A percentile compares a stretch with the other conserved stretches of the same genome.
Conservation (phyloP, 2,329 filamentous ascomycete genomes). For the Cordyceps fumosorosea region DNA sequence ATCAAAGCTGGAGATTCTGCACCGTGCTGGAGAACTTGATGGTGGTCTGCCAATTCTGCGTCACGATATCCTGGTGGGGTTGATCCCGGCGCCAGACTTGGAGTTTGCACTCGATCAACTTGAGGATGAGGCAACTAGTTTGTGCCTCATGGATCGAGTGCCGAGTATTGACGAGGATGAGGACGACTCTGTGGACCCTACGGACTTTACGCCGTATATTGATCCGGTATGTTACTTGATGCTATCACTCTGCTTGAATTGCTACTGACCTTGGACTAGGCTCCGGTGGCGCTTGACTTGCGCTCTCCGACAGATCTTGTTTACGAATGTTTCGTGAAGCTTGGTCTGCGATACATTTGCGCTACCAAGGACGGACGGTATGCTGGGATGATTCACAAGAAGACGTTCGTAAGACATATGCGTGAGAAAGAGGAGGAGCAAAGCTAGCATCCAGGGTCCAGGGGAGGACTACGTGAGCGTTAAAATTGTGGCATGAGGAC, state of each 20-base stretch:
- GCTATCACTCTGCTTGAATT: neutral
- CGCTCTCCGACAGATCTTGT: constrained; percentile 89
- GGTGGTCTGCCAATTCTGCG: constrained; percentile 84
- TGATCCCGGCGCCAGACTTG: constrained; percentile 90
- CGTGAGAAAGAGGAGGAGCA: constrained; percentile 65
- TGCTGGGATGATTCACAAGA: constrained; percentile 93
- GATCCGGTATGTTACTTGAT: constrained; percentile 59
- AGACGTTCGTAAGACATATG: constrained; percentile 91
- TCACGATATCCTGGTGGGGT: constrained; percentile 70
- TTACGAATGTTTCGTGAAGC: constrained; percentile 92
- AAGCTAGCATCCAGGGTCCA: constrained; percentile 6
- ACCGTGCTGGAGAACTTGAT: constrained; percentile 82
- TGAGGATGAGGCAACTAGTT: constrained; percentile 61
- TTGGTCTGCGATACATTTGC: constrained; percentile 88
- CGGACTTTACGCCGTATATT: constrained; percentile 85
- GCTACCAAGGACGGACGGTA: constrained; percentile 79
- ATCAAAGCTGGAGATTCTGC: constrained; percentile 71
- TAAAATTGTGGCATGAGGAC: neutral
- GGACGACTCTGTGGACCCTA: constrained; percentile 56
- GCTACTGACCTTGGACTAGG: constrained; percentile 35
- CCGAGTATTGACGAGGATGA: constrained; percentile 58
- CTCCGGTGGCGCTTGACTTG: constrained; percentile 82
- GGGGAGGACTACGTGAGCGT: neutral
- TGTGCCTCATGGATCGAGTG: constrained; percentile 77
- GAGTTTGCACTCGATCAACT: constrained; percentile 88